Percentiles rank a stretch among this genome's conserved stretches.
phyloP scores from a whole-genome alignment of 441 rosid species.

The Breynia disticha region DNA sequence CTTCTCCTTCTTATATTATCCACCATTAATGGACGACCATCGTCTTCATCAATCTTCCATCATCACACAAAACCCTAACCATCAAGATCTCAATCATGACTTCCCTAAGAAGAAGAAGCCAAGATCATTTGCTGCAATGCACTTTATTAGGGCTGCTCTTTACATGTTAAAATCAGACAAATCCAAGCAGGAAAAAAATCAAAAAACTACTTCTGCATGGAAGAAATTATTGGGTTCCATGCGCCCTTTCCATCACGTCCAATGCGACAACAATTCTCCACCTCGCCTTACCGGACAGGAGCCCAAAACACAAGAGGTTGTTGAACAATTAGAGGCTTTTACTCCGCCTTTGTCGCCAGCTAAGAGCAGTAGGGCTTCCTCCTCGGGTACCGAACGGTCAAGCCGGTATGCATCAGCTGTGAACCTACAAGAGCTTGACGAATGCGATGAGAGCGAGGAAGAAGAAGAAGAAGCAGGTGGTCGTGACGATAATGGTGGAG shows the following conservation, averaged over 20 bases:
- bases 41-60: no score
- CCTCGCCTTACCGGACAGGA: not conserved
- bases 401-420: slow-evolving; percentile 39
- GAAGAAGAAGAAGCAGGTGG: slow-evolving; percentile 3
- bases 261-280: slow-evolving; percentile 22
- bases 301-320: not conserved
- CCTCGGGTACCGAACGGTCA: slow-evolving; percentile 14
- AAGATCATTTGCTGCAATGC: slow-evolving; percentile 21
- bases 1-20: no score
- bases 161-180: slow-evolving; percentile 32
- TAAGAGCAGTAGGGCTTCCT: slow-evolving; percentile 5
- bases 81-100: not conserved
- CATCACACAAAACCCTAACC: no score
- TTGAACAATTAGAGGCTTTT: slow-evolving; percentile 20
- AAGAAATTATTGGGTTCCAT: slow-evolving; percentile 38
- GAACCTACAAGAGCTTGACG: slow-evolving; percentile 31
- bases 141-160: slow-evolving; percentile 32
- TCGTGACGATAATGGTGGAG: slow-evolving; percentile 3
- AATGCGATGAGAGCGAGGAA: slow-evolving; percentile 6
- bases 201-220: slow-evolving; percentile 23
- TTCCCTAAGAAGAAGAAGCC: slow-evolving; percentile 24
- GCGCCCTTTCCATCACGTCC: slow-evolving; percentile 35
- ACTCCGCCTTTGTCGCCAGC: slow-evolving; percentile 26
- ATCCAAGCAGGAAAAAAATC: slow-evolving; percentile 19
- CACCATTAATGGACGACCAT: no score